Base-by-base conservation (phyloP, 805 yeast species). In the Candida taoyuanica region DNA sequence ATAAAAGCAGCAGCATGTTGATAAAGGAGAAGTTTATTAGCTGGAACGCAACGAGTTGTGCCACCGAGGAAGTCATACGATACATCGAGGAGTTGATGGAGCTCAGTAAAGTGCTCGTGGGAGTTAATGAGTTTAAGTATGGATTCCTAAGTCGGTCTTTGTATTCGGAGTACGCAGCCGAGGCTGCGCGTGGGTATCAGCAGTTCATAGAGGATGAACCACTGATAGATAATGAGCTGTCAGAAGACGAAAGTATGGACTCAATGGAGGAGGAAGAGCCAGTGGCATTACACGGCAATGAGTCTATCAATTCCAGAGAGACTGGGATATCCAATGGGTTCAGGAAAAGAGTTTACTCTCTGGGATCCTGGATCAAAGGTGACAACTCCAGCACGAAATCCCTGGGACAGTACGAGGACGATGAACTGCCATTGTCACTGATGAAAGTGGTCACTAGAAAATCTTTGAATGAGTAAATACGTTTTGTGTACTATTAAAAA, bases 1-100 rank as follows among this genome's bases (percentile, higher is more conserved):
- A 33, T 11, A 36, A 39, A 24, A 20, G 42, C 30, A 23, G n/a
- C 30, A 25, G 2, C 55, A 54, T 5, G 42, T n/a, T 63, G 4
- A 38, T 65, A 16, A 61, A 63, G 39, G 67, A 67, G 40, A 61
- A 63, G 43, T 62, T 68, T 39, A 52, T 73, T 46, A 62, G 71
- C 38, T 73, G 78, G 78, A 72, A 70, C 48, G 78, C 78, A 2
- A 56, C 73, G 2, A 65, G 67, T 40, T 65, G 72, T 3, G 74
- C 75, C 0, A 51, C 68, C 3, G 75, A 70, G 42, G 77, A 73
- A 43, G 59, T 73, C 25, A 70, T 73, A 30, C 72, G 67, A 33
- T 72, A 70, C 44, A 59, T 69, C 19, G 78, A 73, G 43, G 76
- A 70, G 44, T 51, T 73, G 11, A 40, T 67, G 5, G 64, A 60